These are phyloP conservation scores for Aaosphaeria arxii DNA, from an alignment of 2,329 filamentous ascomycete species.

Conservation along the genomic window DNA sequence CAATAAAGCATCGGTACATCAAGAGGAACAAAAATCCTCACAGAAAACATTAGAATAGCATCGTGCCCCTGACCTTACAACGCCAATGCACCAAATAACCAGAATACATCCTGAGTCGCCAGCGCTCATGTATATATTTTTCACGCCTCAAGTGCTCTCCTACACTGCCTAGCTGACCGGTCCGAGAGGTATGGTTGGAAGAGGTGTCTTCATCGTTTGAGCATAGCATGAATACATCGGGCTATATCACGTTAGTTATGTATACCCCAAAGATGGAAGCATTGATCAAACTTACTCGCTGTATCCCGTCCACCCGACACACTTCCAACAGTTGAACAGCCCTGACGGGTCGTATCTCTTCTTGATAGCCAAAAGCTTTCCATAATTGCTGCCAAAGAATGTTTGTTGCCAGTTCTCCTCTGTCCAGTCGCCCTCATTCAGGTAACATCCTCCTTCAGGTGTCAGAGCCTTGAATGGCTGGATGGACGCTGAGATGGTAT, in stretches of 20 bases:
- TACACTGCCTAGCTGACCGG: slow-evolving; percentile 8
- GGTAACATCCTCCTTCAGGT: slow-evolving; percentile 34
- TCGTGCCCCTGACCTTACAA: too few relatives aligned
- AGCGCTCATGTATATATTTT: too few relatives aligned
- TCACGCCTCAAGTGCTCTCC: too few relatives aligned
- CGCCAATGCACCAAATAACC: too few relatives aligned
- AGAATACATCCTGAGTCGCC: too few relatives aligned
- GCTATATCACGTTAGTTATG: slow-evolving; percentile 6
- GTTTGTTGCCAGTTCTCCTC: slow-evolving; percentile 33
- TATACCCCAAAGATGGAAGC: neutral
- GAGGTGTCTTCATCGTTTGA: slow-evolving; percentile 16
- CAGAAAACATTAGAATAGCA: too few relatives aligned
- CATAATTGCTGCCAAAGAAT: slow-evolving; percentile 34
- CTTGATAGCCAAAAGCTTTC: slow-evolving; percentile 23
- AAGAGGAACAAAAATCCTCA: too few relatives aligned
- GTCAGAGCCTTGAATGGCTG: slow-evolving; percentile 32
- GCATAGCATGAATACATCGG: slow-evolving; percentile 30
- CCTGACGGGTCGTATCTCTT: slow-evolving; percentile 26
- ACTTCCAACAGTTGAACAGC: slow-evolving; percentile 37
- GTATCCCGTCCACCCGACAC: slow-evolving; percentile 34
- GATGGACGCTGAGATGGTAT: slow-evolving; percentile 27
- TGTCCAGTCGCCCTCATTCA: slow-evolving; percentile 35
- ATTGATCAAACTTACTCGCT: slow-evolving; percentile 21
- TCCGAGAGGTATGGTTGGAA: slow-evolving; percentile 19
- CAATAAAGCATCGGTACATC: too few relatives aligned